Percentiles rank a stretch among this genome's conserved stretches.
These are phyloP conservation scores for Wickerhamia fluorescens DNA, from an alignment of 805 yeast species.

Conservation along the genomic window DNA sequence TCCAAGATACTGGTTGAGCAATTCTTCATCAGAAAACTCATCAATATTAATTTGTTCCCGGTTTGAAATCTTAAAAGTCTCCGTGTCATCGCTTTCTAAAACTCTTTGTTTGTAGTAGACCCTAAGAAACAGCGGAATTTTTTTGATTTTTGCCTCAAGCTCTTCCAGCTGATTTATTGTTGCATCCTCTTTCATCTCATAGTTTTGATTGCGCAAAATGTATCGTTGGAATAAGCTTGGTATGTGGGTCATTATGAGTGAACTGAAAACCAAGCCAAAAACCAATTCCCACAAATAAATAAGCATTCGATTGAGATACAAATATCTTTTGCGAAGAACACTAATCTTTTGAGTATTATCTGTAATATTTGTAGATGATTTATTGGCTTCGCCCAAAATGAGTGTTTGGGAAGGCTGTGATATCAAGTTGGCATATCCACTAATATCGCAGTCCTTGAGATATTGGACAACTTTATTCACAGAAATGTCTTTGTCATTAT, in stretches of 20 bases:
- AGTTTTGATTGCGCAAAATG: not conserved
- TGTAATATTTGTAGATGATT: conserved; percentile 3
- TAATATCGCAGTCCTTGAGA: conserved; percentile 3
- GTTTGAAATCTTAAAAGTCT: no score
- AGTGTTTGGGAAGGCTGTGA: conserved; percentile 19
- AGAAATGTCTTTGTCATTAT: conserved; percentile 1
- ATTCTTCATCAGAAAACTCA: conserved; percentile 11
- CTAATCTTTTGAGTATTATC: conserved; percentile 5
- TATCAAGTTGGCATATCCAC: conserved; percentile 26
- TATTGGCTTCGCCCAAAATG: conserved; percentile 11
- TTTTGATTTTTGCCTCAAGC: conserved; percentile 4
- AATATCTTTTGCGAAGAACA: conserved; percentile 14
- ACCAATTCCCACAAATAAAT: conserved; percentile 15
- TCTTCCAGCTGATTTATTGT: conserved; percentile 3
- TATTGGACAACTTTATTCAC: conserved; percentile 2
- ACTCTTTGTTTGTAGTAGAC: conserved; percentile 18
- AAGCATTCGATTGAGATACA: conserved; percentile 14
- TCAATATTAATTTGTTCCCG: no score
- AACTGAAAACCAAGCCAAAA: conserved; percentile 8
- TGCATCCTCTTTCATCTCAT: not conserved
- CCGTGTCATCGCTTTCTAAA: conserved; percentile 4
- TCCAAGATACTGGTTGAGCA: conserved; percentile 14
- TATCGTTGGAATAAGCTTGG: not conserved
- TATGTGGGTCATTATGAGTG: conserved; percentile 1
- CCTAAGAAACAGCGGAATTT: conserved; percentile 23